Base-by-base conservation (phyloP, 176 grass and related monocot species). In the Oryza meridionalis region DNA sequence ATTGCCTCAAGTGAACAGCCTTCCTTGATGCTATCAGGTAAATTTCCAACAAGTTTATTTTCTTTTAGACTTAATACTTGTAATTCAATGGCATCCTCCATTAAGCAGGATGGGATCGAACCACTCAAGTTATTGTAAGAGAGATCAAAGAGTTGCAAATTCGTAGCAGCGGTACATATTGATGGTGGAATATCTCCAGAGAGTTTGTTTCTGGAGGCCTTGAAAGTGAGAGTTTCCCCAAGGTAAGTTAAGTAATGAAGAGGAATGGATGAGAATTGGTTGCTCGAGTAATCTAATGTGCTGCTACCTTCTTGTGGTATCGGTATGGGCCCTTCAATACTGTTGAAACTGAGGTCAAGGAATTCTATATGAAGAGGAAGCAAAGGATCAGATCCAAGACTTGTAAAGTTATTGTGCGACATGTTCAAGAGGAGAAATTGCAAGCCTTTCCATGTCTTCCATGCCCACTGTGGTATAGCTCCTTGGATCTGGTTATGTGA, bases 401-500 rank as follows among this genome's bases (percentile, higher is more conserved):
- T 46, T 2, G 66, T 93, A 43, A 97, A 73, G 40, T 70, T 35
- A 31, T 94, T 97, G 37, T 81, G 22, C 72, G 94, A 97, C 10
- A 97, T 26, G 79, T 97, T 86, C 7, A 97, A 4, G 26, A 82
- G 0, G 8, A 0, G 0, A 0, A 51, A 40, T 1, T 55, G 0
- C 6, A 7, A 5, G 33, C 5, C 5, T 1, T 53, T 86, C 73
- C 84, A 88, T 7, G 49, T 89, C 16, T 66, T 46, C 84, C 83
- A 89, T 53, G 73, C 66, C 94, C 89, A 97, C 2, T 46, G 37
- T 47, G 91, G 94, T 85, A 93, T 42, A 6, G 9, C 38, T 19
- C 82, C 89, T 1, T 26, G 21, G 46, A 93, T 93, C 4, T 82
- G 82, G 51, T 97, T 97, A 32, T 71, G 17, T 26, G 94, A 97